Evolutionary conservation across 305 asterid genomes (phyloP).

Genomic region (Ilex paraguariensis): DNA sequence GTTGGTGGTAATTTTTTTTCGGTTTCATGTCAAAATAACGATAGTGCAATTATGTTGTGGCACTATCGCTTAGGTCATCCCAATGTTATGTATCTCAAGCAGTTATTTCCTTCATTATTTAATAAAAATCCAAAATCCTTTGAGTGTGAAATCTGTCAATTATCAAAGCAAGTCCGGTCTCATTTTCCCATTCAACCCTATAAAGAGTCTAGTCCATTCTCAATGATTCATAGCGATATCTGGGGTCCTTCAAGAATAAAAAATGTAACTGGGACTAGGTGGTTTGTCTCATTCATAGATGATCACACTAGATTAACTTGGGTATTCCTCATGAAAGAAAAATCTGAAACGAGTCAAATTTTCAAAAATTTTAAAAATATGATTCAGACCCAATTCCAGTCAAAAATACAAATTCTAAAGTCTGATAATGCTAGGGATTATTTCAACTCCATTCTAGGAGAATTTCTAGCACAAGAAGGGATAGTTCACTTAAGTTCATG

Average conservation of each 20-base stretch:
- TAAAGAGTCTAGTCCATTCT: neutral
- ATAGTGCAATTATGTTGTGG: no score
- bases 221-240: neutral
- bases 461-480: neutral
- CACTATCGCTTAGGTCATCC: no score
- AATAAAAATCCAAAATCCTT: no score
- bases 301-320: neutral
- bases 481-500: neutral
- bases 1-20: no score
- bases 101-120: no score
- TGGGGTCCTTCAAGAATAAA: neutral
- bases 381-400: neutral
- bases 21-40: no score
- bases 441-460: no score
- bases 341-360: neutral
- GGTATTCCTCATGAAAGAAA: slow-evolving; percentile 4
- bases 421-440: no score
- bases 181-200: neutral
- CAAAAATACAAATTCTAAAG: neutral
- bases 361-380: neutral
- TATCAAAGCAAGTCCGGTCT: no score
- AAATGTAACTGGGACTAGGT: no score
- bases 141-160: no score
- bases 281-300: neutral
- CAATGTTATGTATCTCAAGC: no score